A percentile compares a stretch with the other conserved stretches of the same genome.
These are phyloP conservation scores for Macrolepiota albuminosa DNA, from an alignment of 768 basidiomycete genomes.

Conservation along the genomic window DNA sequence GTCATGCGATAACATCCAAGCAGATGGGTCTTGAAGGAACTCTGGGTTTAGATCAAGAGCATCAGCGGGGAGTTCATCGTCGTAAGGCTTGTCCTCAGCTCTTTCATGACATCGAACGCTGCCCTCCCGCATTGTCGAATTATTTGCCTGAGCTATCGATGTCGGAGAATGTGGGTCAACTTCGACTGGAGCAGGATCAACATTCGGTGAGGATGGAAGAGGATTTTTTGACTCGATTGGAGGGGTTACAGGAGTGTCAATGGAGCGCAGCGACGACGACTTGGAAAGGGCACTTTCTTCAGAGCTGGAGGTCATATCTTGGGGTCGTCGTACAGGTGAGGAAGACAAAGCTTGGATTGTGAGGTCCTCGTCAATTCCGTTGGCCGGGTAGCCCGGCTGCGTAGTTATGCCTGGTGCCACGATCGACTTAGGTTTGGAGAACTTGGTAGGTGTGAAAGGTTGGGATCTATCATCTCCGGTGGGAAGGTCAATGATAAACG, in stretches of 20 bases:
- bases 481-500: constrained; percentile 65
- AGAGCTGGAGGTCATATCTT: constrained; percentile 44
- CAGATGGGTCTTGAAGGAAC: constrained; percentile 35
- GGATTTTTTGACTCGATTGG: constrained; percentile 38
- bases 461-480: constrained; percentile 39
- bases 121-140: constrained; percentile 59
- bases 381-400: constrained; percentile 31
- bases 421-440: constrained; percentile 33
- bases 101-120: constrained; percentile 29
- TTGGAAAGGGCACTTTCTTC: constrained; percentile 48
- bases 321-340: constrained; percentile 25
- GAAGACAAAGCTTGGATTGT: constrained; percentile 49
- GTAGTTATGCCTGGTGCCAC: constrained; percentile 31
- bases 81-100: constrained; percentile 51
- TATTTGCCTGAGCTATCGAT: constrained; percentile 45
- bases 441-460: constrained; percentile 44
- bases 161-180: constrained; percentile 47
- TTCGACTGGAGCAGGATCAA: constrained; percentile 29
- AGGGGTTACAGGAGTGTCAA: constrained; percentile 46
- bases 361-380: constrained; percentile 51
- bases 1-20: constrained; percentile 67
- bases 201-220: constrained; percentile 24
- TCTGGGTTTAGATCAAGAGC: constrained; percentile 41
- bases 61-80: constrained; percentile 47
- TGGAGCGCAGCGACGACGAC: constrained; percentile 39